A percentile compares a stretch with the other conserved stretches of the same genome.
Conservation (phyloP, 345 rosid species). For the Conringia planisiliqua region DNA sequence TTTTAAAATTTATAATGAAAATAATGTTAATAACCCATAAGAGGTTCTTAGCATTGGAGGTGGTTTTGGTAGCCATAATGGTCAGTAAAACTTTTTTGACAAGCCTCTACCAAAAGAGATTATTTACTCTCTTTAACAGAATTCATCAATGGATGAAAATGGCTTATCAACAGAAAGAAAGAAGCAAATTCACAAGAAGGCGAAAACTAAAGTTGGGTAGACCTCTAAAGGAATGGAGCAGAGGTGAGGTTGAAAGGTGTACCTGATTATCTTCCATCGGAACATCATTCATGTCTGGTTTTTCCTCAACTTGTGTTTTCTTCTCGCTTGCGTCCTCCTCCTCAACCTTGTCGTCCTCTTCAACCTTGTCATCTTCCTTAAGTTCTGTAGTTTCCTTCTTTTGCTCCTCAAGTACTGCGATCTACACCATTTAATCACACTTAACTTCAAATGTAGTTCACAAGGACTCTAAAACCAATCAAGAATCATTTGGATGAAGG, state of each 20-base stretch:
- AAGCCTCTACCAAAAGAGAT: not conserved
- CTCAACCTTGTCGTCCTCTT: conserved; percentile 37
- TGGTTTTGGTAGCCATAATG: not conserved
- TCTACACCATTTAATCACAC: conserved; percentile 43
- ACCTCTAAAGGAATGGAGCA: not conserved
- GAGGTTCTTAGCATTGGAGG: too few species aligned
- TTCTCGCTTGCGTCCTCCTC: conserved; percentile 19
- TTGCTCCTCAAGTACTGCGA: conserved; percentile 71
- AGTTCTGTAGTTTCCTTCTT: conserved; percentile 49
- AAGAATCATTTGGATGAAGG: not conserved
- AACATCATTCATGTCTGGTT: conserved; percentile 73
- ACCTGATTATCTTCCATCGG: conserved; percentile 79
- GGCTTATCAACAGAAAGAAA: not conserved
- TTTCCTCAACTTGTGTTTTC: conserved; percentile 45
- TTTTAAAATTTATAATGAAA: too few species aligned
- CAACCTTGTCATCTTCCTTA: conserved; percentile 51
- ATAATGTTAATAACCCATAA: too few species aligned
- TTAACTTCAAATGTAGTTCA: conserved; percentile 15
- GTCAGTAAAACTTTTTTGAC: not conserved
- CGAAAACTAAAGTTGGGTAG: not conserved
- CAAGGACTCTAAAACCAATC: not conserved
- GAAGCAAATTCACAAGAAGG: not conserved
- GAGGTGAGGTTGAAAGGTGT: not conserved
- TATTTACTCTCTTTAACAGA: not conserved
- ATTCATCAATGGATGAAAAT: not conserved